Percentiles rank a stretch among this genome's conserved stretches.
Conservation (phyloP, 2,329 filamentous ascomycete genomes). For the Diaporthe nobilis region DNA sequence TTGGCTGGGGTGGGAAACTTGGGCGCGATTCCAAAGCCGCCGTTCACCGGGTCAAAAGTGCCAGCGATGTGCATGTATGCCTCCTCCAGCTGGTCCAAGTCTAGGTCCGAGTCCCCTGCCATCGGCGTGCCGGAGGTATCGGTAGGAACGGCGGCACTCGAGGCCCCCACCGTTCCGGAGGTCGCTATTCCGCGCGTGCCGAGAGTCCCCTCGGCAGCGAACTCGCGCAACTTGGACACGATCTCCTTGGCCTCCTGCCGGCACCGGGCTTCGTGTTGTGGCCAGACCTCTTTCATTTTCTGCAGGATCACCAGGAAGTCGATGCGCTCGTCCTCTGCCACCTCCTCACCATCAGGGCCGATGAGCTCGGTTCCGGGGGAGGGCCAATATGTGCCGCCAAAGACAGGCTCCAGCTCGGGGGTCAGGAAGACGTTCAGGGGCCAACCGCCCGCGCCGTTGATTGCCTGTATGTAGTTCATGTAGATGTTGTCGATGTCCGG, state of each 20-base stretch:
- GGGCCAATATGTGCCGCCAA: conserved; percentile 97
- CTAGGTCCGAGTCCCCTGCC: conserved; percentile 74
- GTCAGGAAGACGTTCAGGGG: conserved; percentile 97
- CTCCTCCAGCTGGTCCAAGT: conserved; percentile 92
- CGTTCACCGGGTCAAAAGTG: conserved; percentile 84
- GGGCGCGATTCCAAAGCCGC: conserved; percentile 84
- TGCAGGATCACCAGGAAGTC: conserved; percentile 86
- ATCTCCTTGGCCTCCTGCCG: conserved; percentile 88
- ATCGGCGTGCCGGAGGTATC: conserved; percentile 35
- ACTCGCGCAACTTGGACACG: conserved; percentile 83
- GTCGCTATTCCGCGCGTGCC: conserved; percentile 56
- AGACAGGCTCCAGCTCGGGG: conserved; percentile 91
- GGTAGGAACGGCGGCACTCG: conserved; percentile 45
- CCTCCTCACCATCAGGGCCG: conserved; percentile 58
- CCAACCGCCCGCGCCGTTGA: conserved; percentile 92
- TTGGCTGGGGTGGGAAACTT: conserved; percentile 94
- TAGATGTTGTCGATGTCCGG: conserved; percentile 96
- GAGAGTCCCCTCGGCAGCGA: conserved; percentile 88
- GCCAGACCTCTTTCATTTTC: conserved; percentile 84
- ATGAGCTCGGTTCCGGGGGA: conserved; percentile 75
- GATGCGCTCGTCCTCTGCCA: conserved; percentile 70
- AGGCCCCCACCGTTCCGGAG: conserved; percentile 47
- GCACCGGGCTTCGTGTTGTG: conserved; percentile 85
- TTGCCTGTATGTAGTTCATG: conserved; percentile 98
- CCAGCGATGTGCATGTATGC: conserved; percentile 84